These are phyloP conservation scores for Aeschynomene evenia DNA, from an alignment of 306 rosid species.

Conservation along the genomic window DNA sequence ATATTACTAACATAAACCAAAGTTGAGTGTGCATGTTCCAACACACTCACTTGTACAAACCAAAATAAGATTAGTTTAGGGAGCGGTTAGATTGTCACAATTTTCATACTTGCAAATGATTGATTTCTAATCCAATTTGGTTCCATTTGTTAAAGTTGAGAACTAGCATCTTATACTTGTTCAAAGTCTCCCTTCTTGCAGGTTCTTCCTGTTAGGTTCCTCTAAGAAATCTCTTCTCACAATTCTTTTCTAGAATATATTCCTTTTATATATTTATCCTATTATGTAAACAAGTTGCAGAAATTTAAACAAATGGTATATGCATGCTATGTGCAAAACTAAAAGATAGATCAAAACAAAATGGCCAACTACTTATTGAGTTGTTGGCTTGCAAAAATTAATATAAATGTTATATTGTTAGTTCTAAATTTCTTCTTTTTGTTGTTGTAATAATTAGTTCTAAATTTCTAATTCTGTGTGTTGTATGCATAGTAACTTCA, in stretches of 20 bases:
- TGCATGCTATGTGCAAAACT: no score
- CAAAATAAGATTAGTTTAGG: conserved; percentile 1
- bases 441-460: no score
- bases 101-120: background rate
- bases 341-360: no score
- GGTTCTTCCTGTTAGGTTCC: background rate
- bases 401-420: no score
- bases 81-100: background rate
- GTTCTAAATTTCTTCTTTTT: no score
- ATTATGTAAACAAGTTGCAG: background rate
- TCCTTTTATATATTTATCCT: background rate
- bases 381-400: no score
- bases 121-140: background rate
- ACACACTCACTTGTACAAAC: background rate
- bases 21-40: background rate
- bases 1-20: background rate
- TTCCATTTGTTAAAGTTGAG: background rate
- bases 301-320: no score
- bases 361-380: no score
- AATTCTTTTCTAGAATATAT: background rate
- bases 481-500: background rate
- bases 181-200: background rate
- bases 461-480: background rate
- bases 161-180: background rate
- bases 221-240: background rate